Percentiles rank a stretch among this genome's conserved stretches.
Conservation (phyloP, 768 basidiomycete genomes). For the Calocybe cyanea region DNA sequence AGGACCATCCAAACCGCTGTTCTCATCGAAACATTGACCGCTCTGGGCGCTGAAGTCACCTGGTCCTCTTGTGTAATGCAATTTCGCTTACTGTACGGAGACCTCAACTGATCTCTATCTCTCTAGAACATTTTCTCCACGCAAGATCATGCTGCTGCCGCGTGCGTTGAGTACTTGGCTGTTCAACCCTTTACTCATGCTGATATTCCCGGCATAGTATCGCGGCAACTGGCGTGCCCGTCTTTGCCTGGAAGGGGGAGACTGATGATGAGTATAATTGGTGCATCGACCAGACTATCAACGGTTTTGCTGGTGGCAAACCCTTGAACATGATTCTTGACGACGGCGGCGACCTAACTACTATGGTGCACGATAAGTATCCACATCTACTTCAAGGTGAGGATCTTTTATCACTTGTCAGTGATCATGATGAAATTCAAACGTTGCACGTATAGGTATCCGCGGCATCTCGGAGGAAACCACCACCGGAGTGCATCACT, state of each 20-base stretch:
- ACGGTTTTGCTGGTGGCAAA: conserved; percentile 82
- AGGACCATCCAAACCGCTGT: conserved; percentile 99
- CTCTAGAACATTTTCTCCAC: conserved; percentile 97
- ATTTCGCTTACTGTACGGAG: background rate
- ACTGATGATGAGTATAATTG: conserved; percentile 97
- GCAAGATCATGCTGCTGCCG: conserved; percentile 98
- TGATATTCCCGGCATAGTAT: conserved; percentile 59
- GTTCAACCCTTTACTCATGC: conserved; percentile 3
- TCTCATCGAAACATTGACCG: conserved; percentile 95
- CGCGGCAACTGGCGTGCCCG: conserved; percentile 96
- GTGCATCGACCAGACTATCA: conserved; percentile 96
- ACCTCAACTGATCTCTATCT: background rate
- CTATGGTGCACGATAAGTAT: conserved; percentile 93
- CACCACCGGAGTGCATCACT: conserved; percentile 98
- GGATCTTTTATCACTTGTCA: background rate
- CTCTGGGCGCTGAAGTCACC: conserved; percentile 93
- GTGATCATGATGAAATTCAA: background rate
- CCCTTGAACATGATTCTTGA: conserved; percentile 98
- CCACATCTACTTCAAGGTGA: conserved; percentile 80
- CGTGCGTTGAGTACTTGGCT: conserved; percentile 37
- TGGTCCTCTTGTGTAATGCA: conserved; percentile 89
- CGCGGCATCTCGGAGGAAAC: conserved; percentile 98
- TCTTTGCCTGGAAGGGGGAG: conserved; percentile 99
- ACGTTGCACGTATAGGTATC: conserved; percentile 50
- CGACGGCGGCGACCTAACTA: conserved; percentile 96